Conservation (phyloP, 2,329 filamentous ascomycete genomes). For the Corynespora cassiicola region DNA sequence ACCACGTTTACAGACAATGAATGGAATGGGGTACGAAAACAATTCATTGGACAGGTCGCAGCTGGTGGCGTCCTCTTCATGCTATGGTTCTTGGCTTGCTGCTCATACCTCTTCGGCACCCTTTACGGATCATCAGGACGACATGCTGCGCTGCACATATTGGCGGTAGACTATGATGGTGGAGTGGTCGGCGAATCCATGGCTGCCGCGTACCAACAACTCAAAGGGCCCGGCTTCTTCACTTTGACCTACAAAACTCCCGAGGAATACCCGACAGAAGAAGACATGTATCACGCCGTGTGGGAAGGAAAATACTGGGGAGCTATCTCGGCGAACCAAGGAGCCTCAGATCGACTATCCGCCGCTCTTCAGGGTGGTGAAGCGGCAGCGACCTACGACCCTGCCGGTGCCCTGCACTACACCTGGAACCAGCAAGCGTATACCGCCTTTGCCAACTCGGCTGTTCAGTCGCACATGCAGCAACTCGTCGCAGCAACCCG, state of each 20-base stretch:
- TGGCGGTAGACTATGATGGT: conserved; percentile 38
- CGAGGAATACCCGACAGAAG: conserved; percentile 21
- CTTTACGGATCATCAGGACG: conserved; percentile 19
- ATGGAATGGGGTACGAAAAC: conserved; percentile 19
- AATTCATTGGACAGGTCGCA: conserved; percentile 17
- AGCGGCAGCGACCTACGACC: conserved; percentile 44
- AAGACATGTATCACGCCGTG: conserved; percentile 29
- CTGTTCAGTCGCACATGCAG: conserved; percentile 40
- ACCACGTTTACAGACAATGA: conserved; percentile 15
- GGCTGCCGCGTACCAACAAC: conserved; percentile 24
- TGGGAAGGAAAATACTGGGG: conserved; percentile 36
- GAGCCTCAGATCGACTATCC: conserved; percentile 46
- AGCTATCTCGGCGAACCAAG: conserved; percentile 31
- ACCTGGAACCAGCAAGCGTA: conserved; percentile 57
- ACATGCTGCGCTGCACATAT: conserved; percentile 28
- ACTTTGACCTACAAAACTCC: conserved; percentile 18
- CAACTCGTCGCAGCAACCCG: conserved; percentile 42
- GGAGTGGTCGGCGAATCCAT: conserved; percentile 26
- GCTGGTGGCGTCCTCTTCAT: conserved; percentile 22
- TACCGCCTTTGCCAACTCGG: conserved; percentile 44
- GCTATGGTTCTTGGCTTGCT: conserved; percentile 29
- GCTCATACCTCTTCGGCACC: conserved; percentile 31
- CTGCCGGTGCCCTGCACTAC: conserved; percentile 44
- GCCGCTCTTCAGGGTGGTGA: conserved; percentile 44
- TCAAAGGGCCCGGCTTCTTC: conserved; percentile 26